These are phyloP conservation scores for Sporisorium reilianum DNA, from an alignment of 1,284 basidiomycete genomes.

Conservation along the genomic window DNA sequence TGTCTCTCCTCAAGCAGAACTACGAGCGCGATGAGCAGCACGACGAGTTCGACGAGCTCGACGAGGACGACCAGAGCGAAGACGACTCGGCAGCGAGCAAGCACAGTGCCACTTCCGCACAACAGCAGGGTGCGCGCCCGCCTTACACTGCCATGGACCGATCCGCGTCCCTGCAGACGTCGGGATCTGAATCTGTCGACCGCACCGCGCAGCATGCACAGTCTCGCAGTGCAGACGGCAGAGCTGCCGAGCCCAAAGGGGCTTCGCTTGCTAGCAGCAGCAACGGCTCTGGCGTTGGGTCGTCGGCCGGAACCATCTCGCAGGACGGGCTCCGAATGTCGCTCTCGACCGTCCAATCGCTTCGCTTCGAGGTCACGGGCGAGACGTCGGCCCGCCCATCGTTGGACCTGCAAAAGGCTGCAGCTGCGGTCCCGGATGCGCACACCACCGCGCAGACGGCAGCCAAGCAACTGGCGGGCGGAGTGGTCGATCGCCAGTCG, in stretches of 20 bases:
- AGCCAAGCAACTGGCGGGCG: slow-evolving; percentile 36
- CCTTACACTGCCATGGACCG: slow-evolving; percentile 13
- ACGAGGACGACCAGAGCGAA: slow-evolving; percentile 37
- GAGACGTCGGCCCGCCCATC: slow-evolving; percentile 60
- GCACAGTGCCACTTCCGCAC: background rate
- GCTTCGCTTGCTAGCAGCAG: slow-evolving; percentile 26
- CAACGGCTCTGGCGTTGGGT: slow-evolving; percentile 28
- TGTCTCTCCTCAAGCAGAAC: slow-evolving; percentile 67
- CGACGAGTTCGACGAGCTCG: slow-evolving; percentile 45
- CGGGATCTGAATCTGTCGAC: background rate
- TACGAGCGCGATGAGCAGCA: slow-evolving; percentile 57
- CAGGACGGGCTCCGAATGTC: slow-evolving; percentile 39
- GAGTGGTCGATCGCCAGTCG: slow-evolving; percentile 38
- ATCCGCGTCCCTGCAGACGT: slow-evolving; percentile 23
- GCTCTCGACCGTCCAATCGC: slow-evolving; percentile 50
- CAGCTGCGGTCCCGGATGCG: slow-evolving; percentile 17
- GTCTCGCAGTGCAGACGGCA: slow-evolving; percentile 5
- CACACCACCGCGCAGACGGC: slow-evolving; percentile 44
- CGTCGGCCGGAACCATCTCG: slow-evolving; percentile 40
- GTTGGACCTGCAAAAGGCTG: slow-evolving; percentile 38
- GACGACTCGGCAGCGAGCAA: slow-evolving; percentile 16
- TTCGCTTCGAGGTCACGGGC: slow-evolving; percentile 48
- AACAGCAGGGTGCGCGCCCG: slow-evolving; percentile 12
- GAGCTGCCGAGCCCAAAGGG: slow-evolving; percentile 8
- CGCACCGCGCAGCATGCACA: slow-evolving; percentile 14